phyloP scores from a whole-genome alignment of 2,329 filamentous ascomycete genomes.

The Alternaria longipes region DNA sequence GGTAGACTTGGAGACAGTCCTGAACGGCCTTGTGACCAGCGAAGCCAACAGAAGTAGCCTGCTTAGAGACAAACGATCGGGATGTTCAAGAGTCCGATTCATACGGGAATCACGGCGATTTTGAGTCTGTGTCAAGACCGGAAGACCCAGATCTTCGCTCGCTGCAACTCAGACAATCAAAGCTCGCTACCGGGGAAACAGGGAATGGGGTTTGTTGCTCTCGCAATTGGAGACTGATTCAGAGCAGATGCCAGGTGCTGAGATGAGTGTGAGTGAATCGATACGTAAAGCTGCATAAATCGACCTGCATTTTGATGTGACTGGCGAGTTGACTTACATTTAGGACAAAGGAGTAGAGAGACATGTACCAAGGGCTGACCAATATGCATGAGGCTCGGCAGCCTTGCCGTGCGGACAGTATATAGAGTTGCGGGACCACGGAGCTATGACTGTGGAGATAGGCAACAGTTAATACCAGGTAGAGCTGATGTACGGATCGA shows the following conservation, averaged over 20 bases:
- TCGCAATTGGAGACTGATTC: conserved; percentile 45
- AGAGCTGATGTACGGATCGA: conserved; percentile 25
- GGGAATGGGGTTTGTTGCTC: conserved; percentile 38
- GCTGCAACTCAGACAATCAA: conserved; percentile 39
- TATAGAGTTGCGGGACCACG: conserved; percentile 29
- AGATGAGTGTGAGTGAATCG: conserved; percentile 46
- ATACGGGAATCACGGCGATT: conserved; percentile 49
- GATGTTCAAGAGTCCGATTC: conserved; percentile 48
- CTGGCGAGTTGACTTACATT: conserved; percentile 47
- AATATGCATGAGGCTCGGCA: conserved; percentile 38
- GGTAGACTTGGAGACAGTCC: conserved; percentile 33
- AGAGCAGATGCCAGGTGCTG: conserved; percentile 49
- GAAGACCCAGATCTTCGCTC: conserved; percentile 39
- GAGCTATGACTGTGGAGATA: conserved; percentile 45
- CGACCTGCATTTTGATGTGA: conserved; percentile 46
- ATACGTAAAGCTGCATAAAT: conserved; percentile 43
- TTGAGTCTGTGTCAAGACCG: conserved; percentile 46
- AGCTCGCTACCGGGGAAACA: conserved; percentile 42
- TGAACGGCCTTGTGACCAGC: conserved; percentile 44
- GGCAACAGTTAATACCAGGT: conserved; percentile 35
- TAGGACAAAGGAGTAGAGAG: conserved; percentile 49
- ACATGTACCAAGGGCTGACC: conserved; percentile 42
- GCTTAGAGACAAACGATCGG: conserved; percentile 47
- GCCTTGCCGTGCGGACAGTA: conserved; percentile 35
- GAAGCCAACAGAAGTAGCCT: conserved; percentile 37